Conservation (phyloP, 2,329 filamentous ascomycete genomes). For the Paraphaeosphaeria sporulosa region DNA sequence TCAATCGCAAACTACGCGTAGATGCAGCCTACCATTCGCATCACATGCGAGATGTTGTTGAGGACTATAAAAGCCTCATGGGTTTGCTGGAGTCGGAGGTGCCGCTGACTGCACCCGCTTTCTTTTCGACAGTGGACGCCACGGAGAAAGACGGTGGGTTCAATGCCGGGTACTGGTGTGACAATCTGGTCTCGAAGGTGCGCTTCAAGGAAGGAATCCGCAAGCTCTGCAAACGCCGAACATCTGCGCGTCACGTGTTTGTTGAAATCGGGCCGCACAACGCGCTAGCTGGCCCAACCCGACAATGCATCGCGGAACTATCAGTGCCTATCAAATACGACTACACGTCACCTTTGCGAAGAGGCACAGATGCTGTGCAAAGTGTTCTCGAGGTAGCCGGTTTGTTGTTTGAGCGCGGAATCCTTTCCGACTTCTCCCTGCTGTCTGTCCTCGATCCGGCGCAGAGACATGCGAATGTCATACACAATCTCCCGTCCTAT, state of each 20-base stretch:
- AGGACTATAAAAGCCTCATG: neutral
- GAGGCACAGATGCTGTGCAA: slow-evolving; percentile 3
- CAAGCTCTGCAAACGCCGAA: neutral
- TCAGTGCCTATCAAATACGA: neutral
- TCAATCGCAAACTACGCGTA: slow-evolving; percentile 47
- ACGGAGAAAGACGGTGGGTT: neutral
- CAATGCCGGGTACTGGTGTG: neutral
- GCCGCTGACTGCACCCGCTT: neutral
- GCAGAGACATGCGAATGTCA: neutral
- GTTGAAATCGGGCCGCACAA: slow-evolving; percentile 1
- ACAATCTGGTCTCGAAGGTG: slow-evolving; percentile 7
- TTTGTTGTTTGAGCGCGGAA: neutral
- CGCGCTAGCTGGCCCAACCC: slow-evolving; percentile 1
- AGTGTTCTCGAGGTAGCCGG: neutral
- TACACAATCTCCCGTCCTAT: slow-evolving; percentile 32
- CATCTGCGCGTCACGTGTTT: neutral
- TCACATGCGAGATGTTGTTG: slow-evolving; percentile 1
- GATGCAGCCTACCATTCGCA: slow-evolving; percentile 54
- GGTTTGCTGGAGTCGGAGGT: neutral
- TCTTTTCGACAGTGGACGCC: neutral
- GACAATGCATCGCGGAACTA: neutral
- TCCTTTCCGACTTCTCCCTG: neutral
- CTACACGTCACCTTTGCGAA: neutral
- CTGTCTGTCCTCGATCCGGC: neutral
- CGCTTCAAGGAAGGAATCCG: neutral